A percentile compares a stretch with the other conserved stretches of the same genome.
These are phyloP conservation scores for Rubia balearica DNA, from an alignment of 305 asterid genomes.

Conservation along the genomic window DNA sequence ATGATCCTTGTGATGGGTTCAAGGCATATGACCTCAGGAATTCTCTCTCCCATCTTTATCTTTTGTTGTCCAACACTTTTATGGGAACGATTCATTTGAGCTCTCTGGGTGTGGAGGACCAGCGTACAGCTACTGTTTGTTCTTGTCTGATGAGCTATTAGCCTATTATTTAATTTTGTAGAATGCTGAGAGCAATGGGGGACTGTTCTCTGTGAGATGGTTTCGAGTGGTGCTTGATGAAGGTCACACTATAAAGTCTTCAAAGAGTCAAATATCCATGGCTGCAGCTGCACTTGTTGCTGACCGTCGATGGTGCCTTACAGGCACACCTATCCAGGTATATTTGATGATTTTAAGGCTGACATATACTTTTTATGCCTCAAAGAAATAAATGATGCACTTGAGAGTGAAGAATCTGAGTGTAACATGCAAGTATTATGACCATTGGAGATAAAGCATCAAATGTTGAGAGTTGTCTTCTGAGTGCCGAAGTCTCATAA, in stretches of 20 bases:
- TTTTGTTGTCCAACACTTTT: background rate
- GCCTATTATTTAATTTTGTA: conserved; percentile 22
- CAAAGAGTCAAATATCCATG: conserved; percentile 86
- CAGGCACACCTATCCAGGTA: conserved; percentile 99
- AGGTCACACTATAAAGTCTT: conserved; percentile 95
- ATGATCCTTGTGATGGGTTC: background rate
- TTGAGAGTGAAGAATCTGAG: background rate
- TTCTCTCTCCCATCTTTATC: background rate
- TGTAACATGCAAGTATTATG: background rate
- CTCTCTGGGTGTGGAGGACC: background rate
- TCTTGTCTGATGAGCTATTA: conserved; percentile 10
- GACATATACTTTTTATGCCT: background rate
- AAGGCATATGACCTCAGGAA: background rate
- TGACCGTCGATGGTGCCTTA: conserved; percentile 95
- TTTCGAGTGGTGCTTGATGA: conserved; percentile 92
- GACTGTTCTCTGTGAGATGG: conserved; percentile 80
- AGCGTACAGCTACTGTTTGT: background rate
- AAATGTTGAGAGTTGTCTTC: background rate
- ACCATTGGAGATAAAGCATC: background rate
- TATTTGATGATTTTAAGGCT: conserved; percentile 16
- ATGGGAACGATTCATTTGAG: background rate
- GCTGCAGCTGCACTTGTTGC: conserved; percentile 90
- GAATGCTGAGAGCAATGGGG: conserved; percentile 74
- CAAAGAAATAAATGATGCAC: background rate
- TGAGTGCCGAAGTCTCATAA: background rate